Conservation (phyloP, 2,329 filamentous ascomycete genomes). For the Ilyonectria mors-panacis region DNA sequence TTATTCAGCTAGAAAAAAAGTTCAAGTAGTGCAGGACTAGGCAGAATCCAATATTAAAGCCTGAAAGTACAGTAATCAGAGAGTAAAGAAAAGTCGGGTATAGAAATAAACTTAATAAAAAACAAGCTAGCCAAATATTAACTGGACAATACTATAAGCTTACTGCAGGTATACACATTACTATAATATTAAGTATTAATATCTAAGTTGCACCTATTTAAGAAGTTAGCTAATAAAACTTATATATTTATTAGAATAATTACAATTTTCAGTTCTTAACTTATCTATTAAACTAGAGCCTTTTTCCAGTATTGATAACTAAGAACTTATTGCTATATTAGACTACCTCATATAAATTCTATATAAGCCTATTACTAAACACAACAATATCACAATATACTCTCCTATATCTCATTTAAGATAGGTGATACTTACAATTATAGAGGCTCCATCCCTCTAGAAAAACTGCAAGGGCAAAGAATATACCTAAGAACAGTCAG, state of each 20-base stretch:
- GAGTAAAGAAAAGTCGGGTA: not conserved
- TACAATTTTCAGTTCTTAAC: not conserved
- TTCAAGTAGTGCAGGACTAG: constrained; percentile 9
- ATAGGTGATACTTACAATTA: constrained; percentile 6
- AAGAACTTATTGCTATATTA: not conserved
- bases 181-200: not conserved
- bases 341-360: not conserved
- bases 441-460: constrained; percentile 13
- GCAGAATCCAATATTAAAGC: constrained; percentile 1
- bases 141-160: not conserved
- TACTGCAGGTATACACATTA: not conserved
- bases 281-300: not conserved
- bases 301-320: not conserved
- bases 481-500: not conserved
- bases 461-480: constrained; percentile 6
- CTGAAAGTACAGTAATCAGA: not conserved
- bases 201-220: not conserved
- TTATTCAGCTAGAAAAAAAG: constrained; percentile 1
- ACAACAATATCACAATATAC: not conserved
- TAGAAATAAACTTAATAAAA: not conserved
- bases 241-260: not conserved
- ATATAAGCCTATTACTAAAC: not conserved
- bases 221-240: not conserved
- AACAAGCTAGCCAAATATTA: not conserved
- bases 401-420: not conserved